A percentile compares a stretch with the other conserved stretches of the same genome.
Conservation (phyloP, 148 eudicot species). For the Agrostemma githago region DNA sequence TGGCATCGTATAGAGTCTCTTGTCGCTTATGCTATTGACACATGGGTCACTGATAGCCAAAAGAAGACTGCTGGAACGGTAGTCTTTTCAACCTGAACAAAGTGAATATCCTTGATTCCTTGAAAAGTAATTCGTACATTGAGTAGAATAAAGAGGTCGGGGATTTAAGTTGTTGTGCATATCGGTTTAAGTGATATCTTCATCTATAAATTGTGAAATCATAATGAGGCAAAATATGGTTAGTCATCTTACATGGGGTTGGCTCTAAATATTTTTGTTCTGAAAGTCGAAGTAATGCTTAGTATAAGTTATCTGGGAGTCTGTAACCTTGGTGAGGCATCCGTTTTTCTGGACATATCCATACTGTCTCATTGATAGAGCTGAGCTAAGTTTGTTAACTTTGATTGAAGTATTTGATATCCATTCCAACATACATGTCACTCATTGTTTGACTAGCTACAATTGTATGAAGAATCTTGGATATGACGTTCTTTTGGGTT, state of each 20-base stretch:
- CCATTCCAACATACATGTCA: not conserved
- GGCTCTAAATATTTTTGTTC: not conserved
- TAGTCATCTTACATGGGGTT: not conserved
- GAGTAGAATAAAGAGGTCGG: not conserved
- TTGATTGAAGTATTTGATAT: not conserved
- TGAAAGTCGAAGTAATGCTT: not conserved
- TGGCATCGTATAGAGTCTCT: slow-evolving; percentile 61
- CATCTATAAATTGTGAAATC: not conserved
- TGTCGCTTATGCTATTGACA: slow-evolving; percentile 69
- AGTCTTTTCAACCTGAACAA: slow-evolving; percentile 24
- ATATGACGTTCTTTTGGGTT: not conserved
- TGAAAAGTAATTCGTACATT: not conserved
- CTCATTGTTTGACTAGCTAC: not conserved
- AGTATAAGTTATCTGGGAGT: not conserved
- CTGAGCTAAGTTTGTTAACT: not conserved
- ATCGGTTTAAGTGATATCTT: not conserved
- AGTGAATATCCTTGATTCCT: slow-evolving; percentile 9
- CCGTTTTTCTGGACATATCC: not conserved
- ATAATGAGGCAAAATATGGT: not conserved
- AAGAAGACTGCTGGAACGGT: slow-evolving; percentile 77
- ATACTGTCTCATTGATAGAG: not conserved
- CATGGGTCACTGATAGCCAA: slow-evolving; percentile 55
- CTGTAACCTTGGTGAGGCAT: not conserved
- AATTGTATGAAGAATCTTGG: not conserved
- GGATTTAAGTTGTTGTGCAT: not conserved